Percentiles rank a stretch among this genome's conserved stretches.
Conservation (phyloP, 495 filamentous ascomycete species). For the Cladorrhinum samala region DNA sequence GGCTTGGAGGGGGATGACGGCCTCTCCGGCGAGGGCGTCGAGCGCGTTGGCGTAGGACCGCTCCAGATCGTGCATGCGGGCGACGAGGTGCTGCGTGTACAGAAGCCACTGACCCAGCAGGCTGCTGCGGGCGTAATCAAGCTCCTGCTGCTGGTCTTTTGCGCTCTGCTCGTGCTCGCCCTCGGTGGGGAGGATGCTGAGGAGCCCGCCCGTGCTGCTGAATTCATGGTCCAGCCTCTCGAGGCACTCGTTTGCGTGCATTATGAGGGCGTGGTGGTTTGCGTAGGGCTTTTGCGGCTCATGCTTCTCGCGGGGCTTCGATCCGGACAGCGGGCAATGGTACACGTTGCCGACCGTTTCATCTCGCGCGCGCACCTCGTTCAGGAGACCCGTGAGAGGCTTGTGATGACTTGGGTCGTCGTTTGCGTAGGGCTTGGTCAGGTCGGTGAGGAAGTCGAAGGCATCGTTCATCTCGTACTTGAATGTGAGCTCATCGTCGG, state of each 20-base stretch:
- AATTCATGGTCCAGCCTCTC: conserved; percentile 51
- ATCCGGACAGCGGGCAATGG: conserved; percentile 35
- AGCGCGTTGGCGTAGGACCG: conserved; percentile 40
- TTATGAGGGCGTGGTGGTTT: conserved; percentile 41
- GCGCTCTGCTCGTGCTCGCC: conserved; percentile 22
- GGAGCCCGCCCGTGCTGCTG: conserved; percentile 42
- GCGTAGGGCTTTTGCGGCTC: conserved; percentile 33
- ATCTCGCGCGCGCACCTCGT: conserved; percentile 35
- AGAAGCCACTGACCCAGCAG: conserved; percentile 47
- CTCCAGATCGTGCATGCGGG: conserved; percentile 47
- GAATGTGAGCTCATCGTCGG: conserved; percentile 1
- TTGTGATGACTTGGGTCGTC: conserved; percentile 38
- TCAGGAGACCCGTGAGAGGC: conserved; percentile 40
- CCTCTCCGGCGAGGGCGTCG: conserved; percentile 43
- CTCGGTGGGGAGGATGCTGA: conserved; percentile 40
- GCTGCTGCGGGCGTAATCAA: conserved; percentile 30
- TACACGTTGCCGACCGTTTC: conserved; percentile 34
- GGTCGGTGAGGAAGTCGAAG: conserved; percentile 46
- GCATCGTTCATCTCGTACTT: conserved; percentile 31
- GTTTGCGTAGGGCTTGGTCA: conserved; percentile 38
- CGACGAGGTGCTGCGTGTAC: conserved; percentile 40
- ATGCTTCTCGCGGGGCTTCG: conserved; percentile 8
- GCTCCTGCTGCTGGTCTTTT: too few relatives aligned
- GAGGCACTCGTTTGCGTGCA: conserved; percentile 48
- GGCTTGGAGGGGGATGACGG: conserved; percentile 38